Percentiles rank a stretch among this genome's conserved stretches.
These are phyloP conservation scores for Pisolithus tinctorius DNA, from an alignment of 768 basidiomycete genomes.

Conservation along the genomic window DNA sequence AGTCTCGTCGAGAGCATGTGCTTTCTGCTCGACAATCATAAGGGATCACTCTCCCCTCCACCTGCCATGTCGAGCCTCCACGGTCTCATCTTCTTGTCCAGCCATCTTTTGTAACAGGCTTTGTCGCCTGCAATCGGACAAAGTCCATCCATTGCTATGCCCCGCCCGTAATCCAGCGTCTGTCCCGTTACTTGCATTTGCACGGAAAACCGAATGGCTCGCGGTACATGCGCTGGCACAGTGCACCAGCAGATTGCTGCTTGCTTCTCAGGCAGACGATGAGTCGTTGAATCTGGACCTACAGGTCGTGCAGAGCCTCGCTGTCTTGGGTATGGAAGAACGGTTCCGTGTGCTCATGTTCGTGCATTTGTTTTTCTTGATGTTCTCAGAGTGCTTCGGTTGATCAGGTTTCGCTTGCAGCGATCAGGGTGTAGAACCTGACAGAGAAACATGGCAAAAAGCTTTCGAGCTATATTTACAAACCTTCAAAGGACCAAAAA, in stretches of 20 bases:
- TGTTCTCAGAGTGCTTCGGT: too few species aligned
- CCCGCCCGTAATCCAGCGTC: slow-evolving; percentile 67
- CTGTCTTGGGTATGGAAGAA: slow-evolving; percentile 74
- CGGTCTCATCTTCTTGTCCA: slow-evolving; percentile 41
- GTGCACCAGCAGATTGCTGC: slow-evolving; percentile 56
- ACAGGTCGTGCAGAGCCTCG: slow-evolving; percentile 53
- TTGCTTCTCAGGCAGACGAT: slow-evolving; percentile 44
- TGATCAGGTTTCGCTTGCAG: slow-evolving; percentile 13
- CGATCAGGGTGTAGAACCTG: slow-evolving; percentile 42
- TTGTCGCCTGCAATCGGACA: slow-evolving; percentile 59
- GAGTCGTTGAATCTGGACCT: slow-evolving; percentile 35
- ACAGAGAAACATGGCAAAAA: slow-evolving; percentile 60
- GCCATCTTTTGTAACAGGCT: slow-evolving; percentile 76
- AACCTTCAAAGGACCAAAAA: slow-evolving; percentile 57
- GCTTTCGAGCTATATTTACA: slow-evolving; percentile 51
- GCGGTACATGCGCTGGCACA: slow-evolving; percentile 63
- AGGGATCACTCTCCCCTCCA: slow-evolving; percentile 36
- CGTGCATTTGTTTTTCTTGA: not conserved
- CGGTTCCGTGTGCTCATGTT: slow-evolving; percentile 33
- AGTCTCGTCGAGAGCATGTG: slow-evolving; percentile 52
- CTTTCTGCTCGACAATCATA: slow-evolving; percentile 66
- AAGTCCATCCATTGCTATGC: slow-evolving; percentile 68
- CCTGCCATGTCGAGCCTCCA: slow-evolving; percentile 46
- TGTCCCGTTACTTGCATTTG: slow-evolving; percentile 51
- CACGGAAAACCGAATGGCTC: slow-evolving; percentile 61